phyloP scores from a whole-genome alignment of 176 grass and related monocot species.

The Typha latifolia region DNA sequence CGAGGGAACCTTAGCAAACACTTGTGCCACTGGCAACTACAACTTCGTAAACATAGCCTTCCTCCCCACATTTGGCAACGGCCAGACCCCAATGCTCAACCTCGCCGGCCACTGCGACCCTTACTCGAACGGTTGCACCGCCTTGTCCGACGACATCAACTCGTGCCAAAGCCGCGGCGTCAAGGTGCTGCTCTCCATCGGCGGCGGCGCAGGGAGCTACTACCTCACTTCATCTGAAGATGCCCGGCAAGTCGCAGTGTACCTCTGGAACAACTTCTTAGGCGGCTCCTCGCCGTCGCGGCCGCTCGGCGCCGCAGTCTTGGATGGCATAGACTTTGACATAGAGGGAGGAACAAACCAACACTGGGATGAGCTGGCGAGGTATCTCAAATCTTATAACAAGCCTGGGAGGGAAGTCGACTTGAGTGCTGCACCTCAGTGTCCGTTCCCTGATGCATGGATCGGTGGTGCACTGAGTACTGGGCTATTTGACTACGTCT shows the following conservation, averaged over 20 bases:
- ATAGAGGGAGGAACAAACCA: constrained; percentile 49
- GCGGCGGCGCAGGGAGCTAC: constrained; percentile 51
- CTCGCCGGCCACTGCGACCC: constrained; percentile 75
- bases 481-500: constrained; percentile 22
- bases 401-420: constrained; percentile 5
- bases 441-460: constrained; percentile 64
- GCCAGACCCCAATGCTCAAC: constrained; percentile 59
- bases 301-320: constrained; percentile 52
- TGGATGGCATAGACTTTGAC: constrained; percentile 79
- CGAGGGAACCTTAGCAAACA: constrained; percentile 39
- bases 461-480: constrained; percentile 36
- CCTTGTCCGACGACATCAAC: constrained; percentile 32
- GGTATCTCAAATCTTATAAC: constrained; percentile 27
- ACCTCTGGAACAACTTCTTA: constrained; percentile 72
- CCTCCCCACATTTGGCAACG: constrained; percentile 63
- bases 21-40: constrained; percentile 47
- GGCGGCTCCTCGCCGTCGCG: constrained; percentile 27
- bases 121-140: constrained; percentile 40
- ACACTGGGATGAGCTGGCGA: constrained; percentile 60
- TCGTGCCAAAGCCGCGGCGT: constrained; percentile 51
- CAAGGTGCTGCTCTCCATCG: constrained; percentile 72
- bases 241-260: constrained; percentile 31
- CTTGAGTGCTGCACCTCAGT: constrained; percentile 54
- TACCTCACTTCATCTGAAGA: constrained; percentile 33
- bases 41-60: constrained; percentile 51